Percentiles rank a stretch among this genome's conserved stretches.
These are phyloP conservation scores for Tetrapisispora arboricola DNA, from an alignment of 805 yeast species.

Conservation along the genomic window DNA sequence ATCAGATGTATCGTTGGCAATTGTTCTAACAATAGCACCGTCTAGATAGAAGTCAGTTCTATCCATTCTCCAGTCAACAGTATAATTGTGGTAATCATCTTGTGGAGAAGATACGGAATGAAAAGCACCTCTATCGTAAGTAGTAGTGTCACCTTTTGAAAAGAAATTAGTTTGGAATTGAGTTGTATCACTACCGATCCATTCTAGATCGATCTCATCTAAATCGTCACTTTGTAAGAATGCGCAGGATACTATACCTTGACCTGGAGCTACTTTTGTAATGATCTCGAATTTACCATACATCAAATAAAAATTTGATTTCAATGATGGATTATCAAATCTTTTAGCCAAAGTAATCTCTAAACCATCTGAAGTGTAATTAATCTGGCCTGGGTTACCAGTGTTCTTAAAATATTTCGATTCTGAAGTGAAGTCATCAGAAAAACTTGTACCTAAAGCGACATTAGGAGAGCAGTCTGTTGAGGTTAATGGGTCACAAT, in stretches of 20 bases:
- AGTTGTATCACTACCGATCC: conserved; percentile 70
- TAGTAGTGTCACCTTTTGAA: conserved; percentile 66
- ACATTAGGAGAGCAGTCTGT: conserved; percentile 38
- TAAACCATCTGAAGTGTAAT: conserved; percentile 49
- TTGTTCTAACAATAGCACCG: conserved; percentile 56
- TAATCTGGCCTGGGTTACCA: conserved; percentile 34
- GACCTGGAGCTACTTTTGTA: conserved; percentile 64
- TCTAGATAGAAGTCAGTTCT: conserved; percentile 62
- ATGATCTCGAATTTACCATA: conserved; percentile 74
- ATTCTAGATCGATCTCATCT: conserved; percentile 85
- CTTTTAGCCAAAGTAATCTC: conserved; percentile 47
- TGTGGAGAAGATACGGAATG: conserved; percentile 50
- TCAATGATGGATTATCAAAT: conserved; percentile 68
- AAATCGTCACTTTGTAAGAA: conserved; percentile 74
- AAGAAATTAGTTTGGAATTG: conserved; percentile 74
- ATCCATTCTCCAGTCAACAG: conserved; percentile 74
- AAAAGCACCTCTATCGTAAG: conserved; percentile 73
- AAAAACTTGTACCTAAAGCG: conserved; percentile 51
- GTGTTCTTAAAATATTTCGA: conserved; percentile 34
- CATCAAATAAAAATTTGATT: conserved; percentile 76
- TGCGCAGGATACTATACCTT: conserved; percentile 72
- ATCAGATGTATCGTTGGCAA: conserved; percentile 40
- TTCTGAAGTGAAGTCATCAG: conserved; percentile 41
- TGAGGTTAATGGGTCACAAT: conserved; percentile 38
- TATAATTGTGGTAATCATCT: conserved; percentile 58